These are phyloP conservation scores for Claviceps fusiformis DNA, from an alignment of 2,329 filamentous ascomycete genomes.

Conservation along the genomic window DNA sequence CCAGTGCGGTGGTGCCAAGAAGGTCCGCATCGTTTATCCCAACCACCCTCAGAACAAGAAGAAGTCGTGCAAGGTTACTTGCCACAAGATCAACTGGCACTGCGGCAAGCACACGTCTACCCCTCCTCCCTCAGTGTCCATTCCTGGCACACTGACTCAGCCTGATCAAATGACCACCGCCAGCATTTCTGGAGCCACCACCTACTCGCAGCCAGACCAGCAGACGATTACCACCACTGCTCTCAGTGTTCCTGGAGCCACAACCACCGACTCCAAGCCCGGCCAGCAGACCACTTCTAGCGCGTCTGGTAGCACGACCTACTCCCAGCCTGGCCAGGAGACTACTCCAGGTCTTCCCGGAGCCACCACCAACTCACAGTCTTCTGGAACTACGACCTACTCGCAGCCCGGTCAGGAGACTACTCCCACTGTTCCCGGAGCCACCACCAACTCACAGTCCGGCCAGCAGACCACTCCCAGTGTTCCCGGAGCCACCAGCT, in stretches of 20 bases:
- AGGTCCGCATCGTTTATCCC: slow-evolving; percentile 58
- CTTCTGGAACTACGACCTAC: too few species aligned
- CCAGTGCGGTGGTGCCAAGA: slow-evolving; percentile 84
- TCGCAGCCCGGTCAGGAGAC: background rate
- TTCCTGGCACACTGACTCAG: background rate
- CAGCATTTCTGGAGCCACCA: background rate
- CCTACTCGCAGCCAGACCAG: slow-evolving; percentile 3
- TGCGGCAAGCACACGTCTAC: slow-evolving; percentile 30
- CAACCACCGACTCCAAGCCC: background rate
- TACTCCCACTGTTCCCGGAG: background rate
- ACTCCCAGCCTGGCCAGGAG: background rate
- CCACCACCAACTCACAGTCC: slow-evolving; percentile 2
- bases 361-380: background rate
- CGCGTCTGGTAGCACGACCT: background rate
- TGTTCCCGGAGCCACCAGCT: background rate
- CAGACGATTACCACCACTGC: too few species aligned
- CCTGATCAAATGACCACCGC: background rate
- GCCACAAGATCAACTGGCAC: slow-evolving; percentile 41
- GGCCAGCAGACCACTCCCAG: slow-evolving; percentile 4
- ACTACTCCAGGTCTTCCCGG: slow-evolving; percentile 3
- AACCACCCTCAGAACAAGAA: slow-evolving; percentile 39
- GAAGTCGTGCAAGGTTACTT: slow-evolving; percentile 48
- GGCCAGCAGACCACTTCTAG: slow-evolving; percentile 2
- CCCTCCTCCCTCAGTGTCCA: slow-evolving; percentile 1
- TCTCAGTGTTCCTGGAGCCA: background rate